Evolutionary conservation across 441 rosid genomes (phyloP), one percentile per base, ranked within the genome.

Genomic region (Kokia cookei): DNA sequence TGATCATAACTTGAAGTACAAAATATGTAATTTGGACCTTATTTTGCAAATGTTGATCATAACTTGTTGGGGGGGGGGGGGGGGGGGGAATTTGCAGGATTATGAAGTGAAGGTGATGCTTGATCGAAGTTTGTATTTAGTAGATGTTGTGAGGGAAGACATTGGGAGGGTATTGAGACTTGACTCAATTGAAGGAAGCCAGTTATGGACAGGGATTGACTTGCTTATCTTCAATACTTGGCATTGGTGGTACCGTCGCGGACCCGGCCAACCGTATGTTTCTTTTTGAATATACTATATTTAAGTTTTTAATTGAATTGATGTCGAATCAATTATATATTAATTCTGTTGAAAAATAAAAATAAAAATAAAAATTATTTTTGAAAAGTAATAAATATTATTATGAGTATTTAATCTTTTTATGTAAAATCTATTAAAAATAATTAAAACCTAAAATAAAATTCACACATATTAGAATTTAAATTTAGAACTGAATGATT

Each of bases 211-310:
- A 54, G 85, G 79, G 2, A 80, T 85, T 8, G 93, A 92, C 74
- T 11, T 92, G 77, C 86, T 94, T 71, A 84, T 92, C 73, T 92
- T 94, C 81, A 92, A 92, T 60, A 94, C 98, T 1, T 94, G 97
- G 97, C 98, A 92, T 77, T 94, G 97, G 98, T 94, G 97, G 98
- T 84, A 85, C 77, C 95, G 98, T 1, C 83, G 93, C 72, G 97
- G 97, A 74, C 87, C 90, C 2, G 3, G 90, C 32, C 98, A 93
- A 80, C 97, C 96, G 97, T 92, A 83, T 0, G 89, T 29, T 13
- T 8, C 27, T 7, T 54, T 19, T 19, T 19, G 22, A 47, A 47
- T 47, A 47, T 47, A 47, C 15, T 47, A 19, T 19, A 19, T 19
- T 19, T 19, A 32, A 32, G 37, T 32, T 32, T 29, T 32, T 32